Evolutionary conservation across 331 rosid species (phyloP).

Genomic region (Telfairia occidentalis): DNA sequence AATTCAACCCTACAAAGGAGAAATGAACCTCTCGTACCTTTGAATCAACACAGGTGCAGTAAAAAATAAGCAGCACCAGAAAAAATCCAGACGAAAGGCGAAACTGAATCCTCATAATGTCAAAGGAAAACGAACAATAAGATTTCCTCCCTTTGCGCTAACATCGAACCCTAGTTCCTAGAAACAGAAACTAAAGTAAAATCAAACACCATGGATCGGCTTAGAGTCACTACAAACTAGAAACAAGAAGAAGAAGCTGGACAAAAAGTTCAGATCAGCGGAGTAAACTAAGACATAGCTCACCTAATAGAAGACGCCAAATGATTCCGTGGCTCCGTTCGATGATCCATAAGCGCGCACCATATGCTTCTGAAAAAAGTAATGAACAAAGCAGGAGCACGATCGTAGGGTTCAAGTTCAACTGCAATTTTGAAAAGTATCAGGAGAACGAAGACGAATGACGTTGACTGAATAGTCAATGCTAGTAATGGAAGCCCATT

Average conservation of each 20-base stretch:
- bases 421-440: background rate
- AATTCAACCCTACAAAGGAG: background rate
- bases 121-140: background rate
- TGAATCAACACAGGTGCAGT: conserved; percentile 22
- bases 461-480: background rate
- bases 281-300: background rate
- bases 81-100: conserved; percentile 25
- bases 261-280: background rate
- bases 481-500: background rate
- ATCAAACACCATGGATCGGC: background rate
- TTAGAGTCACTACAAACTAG: background rate
- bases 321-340: background rate
- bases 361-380: background rate
- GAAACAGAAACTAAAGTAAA: background rate
- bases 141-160: background rate
- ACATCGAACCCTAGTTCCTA: background rate
- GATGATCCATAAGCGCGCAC: background rate
- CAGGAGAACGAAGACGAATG: background rate
- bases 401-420: conserved; percentile 1
- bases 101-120: conserved; percentile 24
- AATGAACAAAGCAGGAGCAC: conserved; percentile 1
- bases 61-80: conserved; percentile 16
- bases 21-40: conserved; percentile 21
- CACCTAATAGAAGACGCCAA: background rate
- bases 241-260: background rate